Evolutionary conservation across 1,284 basidiomycete genomes (phyloP).

Genomic region (Trichosporon sp.): DNA sequence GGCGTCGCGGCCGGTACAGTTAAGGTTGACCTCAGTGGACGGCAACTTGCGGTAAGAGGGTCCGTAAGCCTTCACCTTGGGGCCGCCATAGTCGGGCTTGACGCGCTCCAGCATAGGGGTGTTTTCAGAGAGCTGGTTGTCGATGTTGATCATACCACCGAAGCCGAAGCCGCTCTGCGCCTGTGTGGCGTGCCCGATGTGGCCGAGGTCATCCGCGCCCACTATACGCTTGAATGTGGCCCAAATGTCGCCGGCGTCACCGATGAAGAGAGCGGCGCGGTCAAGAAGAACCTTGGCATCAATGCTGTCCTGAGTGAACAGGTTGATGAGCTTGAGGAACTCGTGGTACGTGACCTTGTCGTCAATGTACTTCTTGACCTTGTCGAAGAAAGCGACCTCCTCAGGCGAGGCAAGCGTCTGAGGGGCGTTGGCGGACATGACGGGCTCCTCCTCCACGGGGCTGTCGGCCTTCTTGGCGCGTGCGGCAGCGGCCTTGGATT

Average conservation of each 20-base stretch:
- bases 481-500: slow-evolving; percentile 43
- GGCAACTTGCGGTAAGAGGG: slow-evolving; percentile 91
- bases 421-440: slow-evolving; percentile 18
- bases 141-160: slow-evolving; percentile 49
- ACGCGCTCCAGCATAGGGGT: slow-evolving; percentile 58
- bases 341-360: slow-evolving; percentile 89
- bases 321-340: slow-evolving; percentile 90
- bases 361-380: slow-evolving; percentile 75
- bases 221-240: slow-evolving; percentile 81
- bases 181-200: slow-evolving; percentile 63
- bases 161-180: slow-evolving; percentile 53
- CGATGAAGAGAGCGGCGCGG: slow-evolving; percentile 70
- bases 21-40: slow-evolving; percentile 74
- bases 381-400: slow-evolving; percentile 89
- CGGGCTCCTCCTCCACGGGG: slow-evolving; percentile 28
- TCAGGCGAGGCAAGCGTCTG: slow-evolving; percentile 61
- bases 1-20: slow-evolving; percentile 90
- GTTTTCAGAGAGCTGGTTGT: slow-evolving; percentile 51
- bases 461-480: slow-evolving; percentile 35
- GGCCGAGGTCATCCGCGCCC: slow-evolving; percentile 66
- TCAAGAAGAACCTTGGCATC: slow-evolving; percentile 77
- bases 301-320: slow-evolving; percentile 92
- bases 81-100: slow-evolving; percentile 52
- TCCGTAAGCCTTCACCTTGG: slow-evolving; percentile 55
- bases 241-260: slow-evolving; percentile 68